Evolutionary conservation across 2,329 filamentous ascomycete species (phyloP), one percentile per base, ranked within the genome.

Genomic region (Zymoseptoria tritici): DNA sequence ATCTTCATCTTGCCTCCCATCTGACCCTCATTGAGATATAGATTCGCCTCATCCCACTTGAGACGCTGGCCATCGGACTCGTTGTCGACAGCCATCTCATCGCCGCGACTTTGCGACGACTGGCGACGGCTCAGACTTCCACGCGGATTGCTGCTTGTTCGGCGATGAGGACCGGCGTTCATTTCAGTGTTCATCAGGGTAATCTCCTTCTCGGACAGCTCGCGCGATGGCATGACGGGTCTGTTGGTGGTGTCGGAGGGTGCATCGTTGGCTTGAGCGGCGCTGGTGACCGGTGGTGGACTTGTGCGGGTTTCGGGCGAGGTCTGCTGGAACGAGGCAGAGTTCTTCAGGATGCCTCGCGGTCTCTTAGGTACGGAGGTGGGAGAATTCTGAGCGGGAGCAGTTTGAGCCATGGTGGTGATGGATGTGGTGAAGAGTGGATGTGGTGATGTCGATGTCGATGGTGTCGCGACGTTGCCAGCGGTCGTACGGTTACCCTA

Each of bases 1-100:
- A 99, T 99, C 81, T 97, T 99, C 94, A 99, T 99, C 60, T 92
- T 97, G 63, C 89, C 88, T 61, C 87, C 91, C 76, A 90, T 92
- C 76, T 97, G 91, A 76, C 97, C 93, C 78, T 99, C 94, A 7
- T 94, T 94, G 57, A 99, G 83, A 77, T 97, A 99, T 31, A 99
- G 83, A 73, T 99, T 99, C 52, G 90, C 94, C 79, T 99, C 94
- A 75, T 99, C 94, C 94, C 94, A 99, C 78, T 97, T 96, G 67
- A 99, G 81, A 63, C 91, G 87, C 64, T 89, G 88, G 60, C 83
- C 86, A 59, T 80, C 81, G 54, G 85, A 82, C 55, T 85, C 82
- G 19, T 79, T 79, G 77, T 65, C 62, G 60, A 68, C 76, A 16
- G 61, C 60, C 26, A 63, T 58, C 13, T 58, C 57, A 3, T 24